A percentile compares a stretch with the other conserved stretches of the same genome.
Evolutionary conservation across 495 filamentous ascomycete genomes (phyloP).

Genomic region (Parachaetomium inaequale): DNA sequence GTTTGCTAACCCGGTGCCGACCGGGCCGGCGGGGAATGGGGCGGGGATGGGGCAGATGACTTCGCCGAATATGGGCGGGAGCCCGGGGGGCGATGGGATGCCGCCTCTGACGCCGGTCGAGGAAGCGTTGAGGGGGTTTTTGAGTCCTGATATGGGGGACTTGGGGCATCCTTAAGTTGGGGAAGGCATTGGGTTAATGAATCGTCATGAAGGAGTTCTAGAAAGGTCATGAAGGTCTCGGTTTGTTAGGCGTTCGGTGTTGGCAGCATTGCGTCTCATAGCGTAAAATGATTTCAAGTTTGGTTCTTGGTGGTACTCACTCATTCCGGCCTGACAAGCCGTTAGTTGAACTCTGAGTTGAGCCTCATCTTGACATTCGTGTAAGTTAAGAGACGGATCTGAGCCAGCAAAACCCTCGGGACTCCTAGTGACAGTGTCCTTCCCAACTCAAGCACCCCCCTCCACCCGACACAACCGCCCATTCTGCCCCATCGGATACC

Average conservation of each 20-base stretch:
- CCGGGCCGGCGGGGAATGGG: not conserved
- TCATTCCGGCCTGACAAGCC: no score
- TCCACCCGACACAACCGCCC: constrained; percentile 32
- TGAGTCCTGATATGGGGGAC: constrained; percentile 9
- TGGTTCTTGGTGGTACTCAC: no score
- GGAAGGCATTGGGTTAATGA: no score
- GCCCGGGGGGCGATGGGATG: not conserved
- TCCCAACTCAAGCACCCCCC: not conserved
- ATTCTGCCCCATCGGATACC: constrained; percentile 37
- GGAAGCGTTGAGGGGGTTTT: constrained; percentile 14
- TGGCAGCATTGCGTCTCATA: not conserved
- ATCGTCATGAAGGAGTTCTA: no score
- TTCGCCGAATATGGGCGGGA: not conserved
- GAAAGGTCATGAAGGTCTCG: no score
- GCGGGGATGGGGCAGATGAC: constrained; percentile 8
- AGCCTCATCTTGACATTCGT: no score
- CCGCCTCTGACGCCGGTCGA: constrained; percentile 21
- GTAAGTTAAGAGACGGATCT: no score
- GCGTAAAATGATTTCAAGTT: not conserved
- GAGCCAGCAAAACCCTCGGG: no score
- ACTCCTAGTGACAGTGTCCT: no score
- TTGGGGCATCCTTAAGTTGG: constrained; percentile 7
- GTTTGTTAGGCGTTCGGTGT: not conserved
- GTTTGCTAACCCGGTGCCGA: not conserved
- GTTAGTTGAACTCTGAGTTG: no score